Evolutionary conservation across 2,329 filamentous ascomycete genomes (phyloP).

Genomic region (Fusarium lyarnte): DNA sequence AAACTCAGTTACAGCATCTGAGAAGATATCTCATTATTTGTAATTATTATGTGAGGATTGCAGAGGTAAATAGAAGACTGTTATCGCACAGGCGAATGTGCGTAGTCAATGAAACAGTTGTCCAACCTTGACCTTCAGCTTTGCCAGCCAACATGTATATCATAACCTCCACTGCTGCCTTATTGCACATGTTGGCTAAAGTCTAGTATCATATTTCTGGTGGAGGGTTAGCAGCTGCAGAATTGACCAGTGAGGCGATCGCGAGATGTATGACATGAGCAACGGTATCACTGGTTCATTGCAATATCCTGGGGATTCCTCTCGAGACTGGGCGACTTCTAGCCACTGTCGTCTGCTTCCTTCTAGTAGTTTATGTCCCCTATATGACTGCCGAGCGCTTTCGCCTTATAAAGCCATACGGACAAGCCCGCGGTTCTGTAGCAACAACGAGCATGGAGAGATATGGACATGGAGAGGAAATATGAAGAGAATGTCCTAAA

Average conservation of each 20-base stretch:
- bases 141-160: neutral
- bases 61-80: neutral
- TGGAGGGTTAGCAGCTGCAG: neutral
- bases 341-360: no score
- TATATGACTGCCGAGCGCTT: neutral
- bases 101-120: neutral
- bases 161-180: neutral
- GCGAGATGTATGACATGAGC: neutral
- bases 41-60: rapidly evolving
- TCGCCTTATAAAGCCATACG: neutral
- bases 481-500: neutral
- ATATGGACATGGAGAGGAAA: neutral
- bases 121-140: neutral
- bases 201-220: neutral
- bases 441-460: neutral
- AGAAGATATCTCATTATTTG: neutral
- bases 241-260: neutral
- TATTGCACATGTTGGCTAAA: no score
- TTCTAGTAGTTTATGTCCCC: neutral
- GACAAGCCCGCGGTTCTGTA: neutral
- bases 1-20: neutral
- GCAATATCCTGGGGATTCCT: neutral
- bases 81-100: neutral
- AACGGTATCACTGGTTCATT: neutral
- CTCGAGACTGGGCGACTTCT: neutral